A percentile compares a stretch with the other conserved stretches of the same genome.
Conservation (phyloP, 768 basidiomycete genomes). For the Lepiota venenata region DNA sequence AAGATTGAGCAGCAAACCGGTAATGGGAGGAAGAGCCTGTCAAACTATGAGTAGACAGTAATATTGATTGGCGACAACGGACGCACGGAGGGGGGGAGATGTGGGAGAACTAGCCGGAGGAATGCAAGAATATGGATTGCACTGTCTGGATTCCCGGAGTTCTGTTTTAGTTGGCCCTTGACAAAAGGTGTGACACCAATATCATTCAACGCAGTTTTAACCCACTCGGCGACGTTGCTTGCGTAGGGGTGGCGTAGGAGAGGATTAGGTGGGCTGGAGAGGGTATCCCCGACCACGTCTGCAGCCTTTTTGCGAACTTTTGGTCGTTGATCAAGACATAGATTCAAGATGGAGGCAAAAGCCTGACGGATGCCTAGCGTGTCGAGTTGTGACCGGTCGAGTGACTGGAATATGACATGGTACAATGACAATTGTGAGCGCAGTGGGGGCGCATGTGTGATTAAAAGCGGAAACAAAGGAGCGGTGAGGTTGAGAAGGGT, state of each 20-base stretch:
- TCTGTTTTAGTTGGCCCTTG: constrained; percentile 56
- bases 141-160: constrained; percentile 58
- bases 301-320: constrained; percentile 92
- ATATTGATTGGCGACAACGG: constrained; percentile 7
- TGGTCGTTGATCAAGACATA: constrained; percentile 84
- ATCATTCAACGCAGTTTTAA: constrained; percentile 61
- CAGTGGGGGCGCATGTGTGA: constrained; percentile 68
- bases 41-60: not conserved
- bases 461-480: constrained; percentile 71
- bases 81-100: constrained; percentile 71
- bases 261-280: constrained; percentile 76
- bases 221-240: constrained; percentile 77
- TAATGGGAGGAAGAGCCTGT: constrained; percentile 71
- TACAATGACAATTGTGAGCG: constrained; percentile 85
- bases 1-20: constrained; percentile 69
- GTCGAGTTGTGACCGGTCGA: constrained; percentile 73
- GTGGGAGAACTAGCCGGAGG: constrained; percentile 56
- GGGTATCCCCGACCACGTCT: constrained; percentile 77
- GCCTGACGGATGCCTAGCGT: constrained; percentile 67
- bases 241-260: constrained; percentile 83
- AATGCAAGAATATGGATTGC: constrained; percentile 78
- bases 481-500: constrained; percentile 72
- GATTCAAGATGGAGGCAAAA: constrained; percentile 80
- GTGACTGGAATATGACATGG: constrained; percentile 59
- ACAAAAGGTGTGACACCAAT: constrained; percentile 58